Conservation (phyloP, 257 asterid genomes). For the Solanum bulbocastanum region DNA sequence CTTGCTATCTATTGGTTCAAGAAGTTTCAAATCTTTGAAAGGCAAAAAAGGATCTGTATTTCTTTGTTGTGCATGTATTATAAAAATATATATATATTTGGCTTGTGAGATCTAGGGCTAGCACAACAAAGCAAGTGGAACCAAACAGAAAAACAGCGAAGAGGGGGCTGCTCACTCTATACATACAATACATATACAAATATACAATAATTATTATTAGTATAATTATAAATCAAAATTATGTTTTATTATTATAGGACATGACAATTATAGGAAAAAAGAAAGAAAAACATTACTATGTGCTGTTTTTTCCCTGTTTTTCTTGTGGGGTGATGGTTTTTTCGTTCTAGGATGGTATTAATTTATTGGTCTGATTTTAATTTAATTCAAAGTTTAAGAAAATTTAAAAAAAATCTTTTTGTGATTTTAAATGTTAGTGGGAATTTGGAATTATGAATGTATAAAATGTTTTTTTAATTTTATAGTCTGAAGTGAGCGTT, state of each 20-base stretch:
- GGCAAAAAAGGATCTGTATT: neutral
- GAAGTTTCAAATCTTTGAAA: neutral
- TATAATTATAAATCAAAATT: neutral
- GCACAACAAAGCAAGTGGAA: slow-evolving; percentile 2
- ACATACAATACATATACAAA: neutral
- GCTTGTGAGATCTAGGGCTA: slow-evolving; percentile 1
- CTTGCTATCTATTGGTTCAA: neutral
- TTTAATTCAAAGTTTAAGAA: neutral
- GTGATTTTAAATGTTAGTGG: neutral
- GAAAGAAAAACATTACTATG: neutral
- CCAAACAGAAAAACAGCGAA: neutral
- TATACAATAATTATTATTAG: neutral
- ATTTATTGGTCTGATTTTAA: neutral
- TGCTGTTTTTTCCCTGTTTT: neutral
- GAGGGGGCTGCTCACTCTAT: neutral
- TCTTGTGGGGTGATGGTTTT: neutral
- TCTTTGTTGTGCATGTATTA: neutral
- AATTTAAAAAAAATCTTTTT: neutral
- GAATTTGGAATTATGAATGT: neutral
- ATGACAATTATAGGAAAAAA: neutral
- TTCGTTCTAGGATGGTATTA: no score
- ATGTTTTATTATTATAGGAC: neutral
- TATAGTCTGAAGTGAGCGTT: neutral
- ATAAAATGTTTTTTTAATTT: neutral
- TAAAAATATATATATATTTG: neutral